These are phyloP conservation scores for Cladosporium sp. DNA, from an alignment of 2,329 filamentous ascomycete genomes.

Conservation along the genomic window DNA sequence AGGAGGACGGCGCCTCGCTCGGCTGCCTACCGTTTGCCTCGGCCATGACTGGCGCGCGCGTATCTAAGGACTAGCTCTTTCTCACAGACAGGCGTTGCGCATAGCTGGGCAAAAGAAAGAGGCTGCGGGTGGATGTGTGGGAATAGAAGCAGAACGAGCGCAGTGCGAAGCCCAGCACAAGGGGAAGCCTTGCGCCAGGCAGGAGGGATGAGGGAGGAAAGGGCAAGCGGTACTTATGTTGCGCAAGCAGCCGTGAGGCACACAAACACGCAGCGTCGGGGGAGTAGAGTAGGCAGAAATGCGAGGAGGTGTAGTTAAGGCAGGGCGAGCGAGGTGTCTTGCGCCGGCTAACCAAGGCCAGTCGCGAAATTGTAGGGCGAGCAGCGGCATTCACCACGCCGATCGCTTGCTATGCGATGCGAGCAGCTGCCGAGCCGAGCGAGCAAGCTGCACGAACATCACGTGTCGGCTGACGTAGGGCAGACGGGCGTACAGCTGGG, in stretches of 20 bases:
- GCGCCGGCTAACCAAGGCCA: neutral
- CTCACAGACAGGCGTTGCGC: neutral
- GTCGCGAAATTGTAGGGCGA: constrained; percentile 6
- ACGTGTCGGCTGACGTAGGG: too few species aligned
- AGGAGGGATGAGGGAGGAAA: neutral
- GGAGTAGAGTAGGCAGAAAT: neutral
- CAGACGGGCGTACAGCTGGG: neutral
- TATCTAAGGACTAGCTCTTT: constrained; percentile 1
- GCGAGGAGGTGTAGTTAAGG: neutral
- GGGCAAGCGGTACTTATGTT: constrained; percentile 11
- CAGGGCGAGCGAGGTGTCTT: neutral
- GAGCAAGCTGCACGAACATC: too few species aligned
- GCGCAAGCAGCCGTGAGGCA: neutral
- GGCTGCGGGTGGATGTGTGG: neutral
- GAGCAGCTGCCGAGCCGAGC: too few species aligned
- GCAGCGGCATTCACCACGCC: neutral
- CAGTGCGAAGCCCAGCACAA: neutral
- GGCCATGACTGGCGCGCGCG: neutral
- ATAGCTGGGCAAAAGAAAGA: neutral
- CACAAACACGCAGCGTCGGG: too few species aligned
- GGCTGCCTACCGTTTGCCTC: constrained; percentile 11
- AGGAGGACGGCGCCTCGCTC: constrained; percentile 17
- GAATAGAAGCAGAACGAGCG: neutral
- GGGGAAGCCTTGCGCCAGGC: neutral
- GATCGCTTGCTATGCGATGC: too few species aligned